These are phyloP conservation scores for Boletus vermiculosoides DNA, from an alignment of 768 basidiomycete species.

Conservation along the genomic window DNA sequence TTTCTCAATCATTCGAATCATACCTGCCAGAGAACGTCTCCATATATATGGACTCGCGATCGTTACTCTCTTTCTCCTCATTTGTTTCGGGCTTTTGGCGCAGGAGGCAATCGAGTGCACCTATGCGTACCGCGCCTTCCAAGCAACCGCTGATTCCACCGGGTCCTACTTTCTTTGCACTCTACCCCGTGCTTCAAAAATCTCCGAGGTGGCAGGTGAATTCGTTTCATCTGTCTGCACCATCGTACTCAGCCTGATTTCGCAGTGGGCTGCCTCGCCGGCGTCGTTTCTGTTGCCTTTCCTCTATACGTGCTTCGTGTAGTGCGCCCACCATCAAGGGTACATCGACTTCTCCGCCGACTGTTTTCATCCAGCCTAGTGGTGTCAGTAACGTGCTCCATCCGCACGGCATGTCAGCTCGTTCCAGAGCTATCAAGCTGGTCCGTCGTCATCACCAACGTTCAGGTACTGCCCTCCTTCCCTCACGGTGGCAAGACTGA, in stretches of 20 bases:
- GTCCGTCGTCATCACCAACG: not conserved
- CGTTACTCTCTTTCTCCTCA: conserved; percentile 7
- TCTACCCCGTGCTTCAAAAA: not conserved
- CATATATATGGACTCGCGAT: conserved; percentile 6
- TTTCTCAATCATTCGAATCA: conserved; percentile 18
- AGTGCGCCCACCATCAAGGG: not conserved
- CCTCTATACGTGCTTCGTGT: conserved; percentile 11
- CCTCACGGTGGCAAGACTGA: not conserved
- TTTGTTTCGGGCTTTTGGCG: conserved; percentile 3
- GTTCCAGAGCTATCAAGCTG: not conserved
- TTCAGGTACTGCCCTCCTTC: conserved; percentile 8
- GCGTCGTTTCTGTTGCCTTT: not conserved
- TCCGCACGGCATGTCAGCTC: not conserved
- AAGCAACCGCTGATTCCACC: not conserved
- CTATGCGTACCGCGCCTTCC: not conserved
- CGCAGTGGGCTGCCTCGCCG: not conserved
- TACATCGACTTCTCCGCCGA: conserved; percentile 10
- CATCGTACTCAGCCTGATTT: not conserved
- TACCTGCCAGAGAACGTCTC: conserved; percentile 14
- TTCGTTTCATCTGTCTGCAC: not conserved
- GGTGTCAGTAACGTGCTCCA: not conserved
- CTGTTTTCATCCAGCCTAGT: conserved; percentile 6
- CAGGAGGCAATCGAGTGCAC: conserved; percentile 6
- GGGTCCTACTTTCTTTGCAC: not conserved
- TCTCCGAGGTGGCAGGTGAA: conserved; percentile 9